A percentile compares a stretch with the other conserved stretches of the same genome.
phyloP scores from a whole-genome alignment of 495 filamentous ascomycete genomes.

The Cryomyces antarcticus region DNA sequence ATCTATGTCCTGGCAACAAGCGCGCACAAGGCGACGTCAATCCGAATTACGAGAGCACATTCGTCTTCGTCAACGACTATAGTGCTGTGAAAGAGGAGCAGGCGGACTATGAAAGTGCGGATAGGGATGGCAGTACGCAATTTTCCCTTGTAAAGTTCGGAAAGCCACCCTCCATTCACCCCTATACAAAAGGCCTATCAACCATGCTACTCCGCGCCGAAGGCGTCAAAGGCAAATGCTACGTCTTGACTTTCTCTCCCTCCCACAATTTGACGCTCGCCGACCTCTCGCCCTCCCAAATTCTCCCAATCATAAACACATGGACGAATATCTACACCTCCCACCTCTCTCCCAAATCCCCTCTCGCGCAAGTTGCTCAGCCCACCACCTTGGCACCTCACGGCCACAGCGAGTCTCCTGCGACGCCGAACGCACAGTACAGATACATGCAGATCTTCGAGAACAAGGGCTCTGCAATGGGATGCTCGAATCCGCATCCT shows the following conservation, averaged over 20 bases:
- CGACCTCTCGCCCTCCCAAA: constrained; percentile 49
- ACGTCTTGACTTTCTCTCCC: constrained; percentile 84
- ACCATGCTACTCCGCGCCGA: constrained; percentile 67
- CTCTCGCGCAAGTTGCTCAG: constrained; percentile 31
- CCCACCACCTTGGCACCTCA: constrained; percentile 28
- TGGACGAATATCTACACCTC: constrained; percentile 78
- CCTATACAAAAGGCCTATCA: constrained; percentile 32
- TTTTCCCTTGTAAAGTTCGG: too few species aligned
- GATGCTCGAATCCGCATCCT: constrained; percentile 95
- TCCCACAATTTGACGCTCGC: constrained; percentile 82
- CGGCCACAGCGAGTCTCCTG: constrained; percentile 23
- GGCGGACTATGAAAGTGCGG: constrained; percentile 38
- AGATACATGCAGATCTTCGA: constrained; percentile 99
- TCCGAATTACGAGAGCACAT: constrained; percentile 68
- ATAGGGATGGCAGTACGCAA: constrained; percentile 27
- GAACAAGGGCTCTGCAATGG: constrained; percentile 96
- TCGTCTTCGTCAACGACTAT: constrained; percentile 95
- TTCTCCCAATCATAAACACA: constrained; percentile 55
- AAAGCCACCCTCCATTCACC: not conserved
- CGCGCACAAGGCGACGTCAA: constrained; percentile 81
- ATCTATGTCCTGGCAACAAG: constrained; percentile 87
- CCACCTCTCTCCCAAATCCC: constrained; percentile 53
- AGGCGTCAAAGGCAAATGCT: constrained; percentile 87
- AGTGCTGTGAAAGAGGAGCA: constrained; percentile 92
- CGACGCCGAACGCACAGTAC: constrained; percentile 53